Conservation (phyloP, 192 early-diverging fungal genomes). For the Coemansia sp. region DNA sequence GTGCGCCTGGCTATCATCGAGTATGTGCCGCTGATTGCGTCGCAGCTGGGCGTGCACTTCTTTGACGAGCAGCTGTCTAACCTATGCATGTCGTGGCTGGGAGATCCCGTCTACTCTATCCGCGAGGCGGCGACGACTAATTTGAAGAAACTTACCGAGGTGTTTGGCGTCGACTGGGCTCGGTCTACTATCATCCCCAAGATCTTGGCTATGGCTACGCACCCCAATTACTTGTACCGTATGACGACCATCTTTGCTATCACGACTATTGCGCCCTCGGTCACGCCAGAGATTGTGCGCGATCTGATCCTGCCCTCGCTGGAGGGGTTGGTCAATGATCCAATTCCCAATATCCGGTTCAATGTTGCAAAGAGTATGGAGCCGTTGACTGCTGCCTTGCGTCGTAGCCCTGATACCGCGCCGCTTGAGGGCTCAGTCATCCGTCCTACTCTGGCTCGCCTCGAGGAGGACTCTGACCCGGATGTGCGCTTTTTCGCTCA, state of each 20-base stretch:
- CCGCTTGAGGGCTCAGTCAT: slow-evolving; percentile 69
- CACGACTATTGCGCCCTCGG: slow-evolving; percentile 86
- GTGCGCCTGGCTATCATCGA: slow-evolving; percentile 99
- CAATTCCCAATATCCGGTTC: slow-evolving; percentile 99
- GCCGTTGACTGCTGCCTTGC: slow-evolving; percentile 79
- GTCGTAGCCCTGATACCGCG: slow-evolving; percentile 65
- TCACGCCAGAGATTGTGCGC: slow-evolving; percentile 85
- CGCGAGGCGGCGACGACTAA: slow-evolving; percentile 96
- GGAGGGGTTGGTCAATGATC: slow-evolving; percentile 81
- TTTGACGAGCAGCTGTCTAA: slow-evolving; percentile 95
- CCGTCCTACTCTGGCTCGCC: slow-evolving; percentile 80
- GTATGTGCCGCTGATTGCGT: slow-evolving; percentile 96
- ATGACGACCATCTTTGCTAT: slow-evolving; percentile 99
- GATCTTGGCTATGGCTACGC: slow-evolving; percentile 85
- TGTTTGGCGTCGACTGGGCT: slow-evolving; percentile 99
- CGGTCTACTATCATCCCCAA: slow-evolving; percentile 93
- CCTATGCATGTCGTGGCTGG: slow-evolving; percentile 99
- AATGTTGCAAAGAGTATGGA: slow-evolving; percentile 97
- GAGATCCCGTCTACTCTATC: slow-evolving; percentile 96
- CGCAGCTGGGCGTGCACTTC: slow-evolving; percentile 93
- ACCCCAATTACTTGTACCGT: slow-evolving; percentile 96
- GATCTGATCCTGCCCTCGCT: slow-evolving; percentile 90
- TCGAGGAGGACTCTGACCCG: slow-evolving; percentile 87
- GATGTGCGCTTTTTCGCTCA: slow-evolving; percentile 96
- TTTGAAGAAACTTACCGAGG: slow-evolving; percentile 93